A percentile compares a stretch with the other conserved stretches of the same genome.
phyloP scores from a whole-genome alignment of 371 early-diverging fungal species.

The Rhizopus sp. region DNA sequence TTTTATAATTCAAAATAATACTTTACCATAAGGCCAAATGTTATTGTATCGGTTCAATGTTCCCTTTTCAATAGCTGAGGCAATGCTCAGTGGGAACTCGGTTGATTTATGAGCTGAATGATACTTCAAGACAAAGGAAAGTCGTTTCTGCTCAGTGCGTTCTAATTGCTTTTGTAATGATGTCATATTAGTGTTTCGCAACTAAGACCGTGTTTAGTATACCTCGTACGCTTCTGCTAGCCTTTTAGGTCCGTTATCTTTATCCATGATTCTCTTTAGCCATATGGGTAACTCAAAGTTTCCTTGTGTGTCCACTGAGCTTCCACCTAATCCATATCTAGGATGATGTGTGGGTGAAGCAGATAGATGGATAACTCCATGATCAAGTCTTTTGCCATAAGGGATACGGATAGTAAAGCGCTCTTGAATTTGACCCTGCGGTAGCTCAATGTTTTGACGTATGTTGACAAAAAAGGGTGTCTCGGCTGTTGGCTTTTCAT shows the following conservation, averaged over 20 bases:
- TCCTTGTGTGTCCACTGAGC: constrained; percentile 20
- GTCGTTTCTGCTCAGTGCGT: constrained; percentile 50
- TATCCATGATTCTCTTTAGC: constrained; percentile 15
- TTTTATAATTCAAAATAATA: background rate
- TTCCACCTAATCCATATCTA: constrained; percentile 22
- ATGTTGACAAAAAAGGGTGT: constrained; percentile 44
- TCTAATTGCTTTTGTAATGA: constrained; percentile 42
- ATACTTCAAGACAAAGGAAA: constrained; percentile 52
- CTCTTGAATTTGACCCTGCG: constrained; percentile 33
- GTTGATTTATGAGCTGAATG: constrained; percentile 25
- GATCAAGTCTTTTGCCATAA: constrained; percentile 1
- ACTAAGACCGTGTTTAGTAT: background rate
- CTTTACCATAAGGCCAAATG: constrained; percentile 68
- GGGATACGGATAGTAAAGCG: constrained; percentile 33
- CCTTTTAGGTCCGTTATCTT: constrained; percentile 24
- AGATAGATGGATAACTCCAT: constrained; percentile 3
- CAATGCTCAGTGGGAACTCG: constrained; percentile 46
- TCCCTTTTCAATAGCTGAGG: constrained; percentile 60
- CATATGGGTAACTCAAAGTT: constrained; percentile 22
- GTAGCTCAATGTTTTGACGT: constrained; percentile 38
- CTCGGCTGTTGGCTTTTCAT: constrained; percentile 1
- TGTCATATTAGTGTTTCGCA: constrained; percentile 9
- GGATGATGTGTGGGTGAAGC: constrained; percentile 13
- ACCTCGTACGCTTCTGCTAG: constrained; percentile 37
- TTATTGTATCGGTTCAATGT: constrained; percentile 71